Percentiles rank a stretch among this genome's conserved stretches.
phyloP scores from a whole-genome alignment of 2,329 filamentous ascomycete genomes.

The Daldinia sp. region DNA sequence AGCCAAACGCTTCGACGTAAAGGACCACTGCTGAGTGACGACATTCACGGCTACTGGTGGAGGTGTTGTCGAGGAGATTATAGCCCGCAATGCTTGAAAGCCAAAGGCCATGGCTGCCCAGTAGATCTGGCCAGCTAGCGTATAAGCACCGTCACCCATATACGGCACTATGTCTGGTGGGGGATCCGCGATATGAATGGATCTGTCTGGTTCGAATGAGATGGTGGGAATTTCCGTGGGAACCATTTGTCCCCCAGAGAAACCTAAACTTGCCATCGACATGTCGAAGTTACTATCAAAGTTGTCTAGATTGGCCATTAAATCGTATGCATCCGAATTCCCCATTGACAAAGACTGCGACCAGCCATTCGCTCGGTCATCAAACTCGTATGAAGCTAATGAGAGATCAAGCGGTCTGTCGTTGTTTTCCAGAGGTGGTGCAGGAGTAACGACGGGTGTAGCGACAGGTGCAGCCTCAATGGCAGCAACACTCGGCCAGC shows the following conservation, averaged over 20 bases:
- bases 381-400: constrained; percentile 9
- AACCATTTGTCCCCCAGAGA: neutral
- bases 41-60: constrained; percentile 29
- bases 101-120: constrained; percentile 38
- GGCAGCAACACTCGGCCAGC: constrained; percentile 22
- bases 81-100: constrained; percentile 33
- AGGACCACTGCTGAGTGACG: constrained; percentile 11
- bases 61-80: constrained; percentile 23
- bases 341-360: constrained; percentile 12
- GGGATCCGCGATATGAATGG: constrained; percentile 29
- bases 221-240: neutral
- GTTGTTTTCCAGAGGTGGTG: constrained; percentile 2
- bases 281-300: constrained; percentile 22
- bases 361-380: constrained; percentile 13
- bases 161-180: constrained; percentile 40
- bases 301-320: neutral
- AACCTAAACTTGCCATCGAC: neutral
- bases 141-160: constrained; percentile 34
- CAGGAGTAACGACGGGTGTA: neutral
- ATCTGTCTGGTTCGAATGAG: constrained; percentile 29
- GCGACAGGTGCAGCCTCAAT: constrained; percentile 13
- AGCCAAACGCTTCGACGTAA: constrained; percentile 23
- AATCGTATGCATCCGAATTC: neutral
- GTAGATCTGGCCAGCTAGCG: constrained; percentile 37
- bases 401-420: neutral